These are phyloP conservation scores for Colletotrichum cuscutae DNA, from an alignment of 2,329 filamentous ascomycete species.

Conservation along the genomic window DNA sequence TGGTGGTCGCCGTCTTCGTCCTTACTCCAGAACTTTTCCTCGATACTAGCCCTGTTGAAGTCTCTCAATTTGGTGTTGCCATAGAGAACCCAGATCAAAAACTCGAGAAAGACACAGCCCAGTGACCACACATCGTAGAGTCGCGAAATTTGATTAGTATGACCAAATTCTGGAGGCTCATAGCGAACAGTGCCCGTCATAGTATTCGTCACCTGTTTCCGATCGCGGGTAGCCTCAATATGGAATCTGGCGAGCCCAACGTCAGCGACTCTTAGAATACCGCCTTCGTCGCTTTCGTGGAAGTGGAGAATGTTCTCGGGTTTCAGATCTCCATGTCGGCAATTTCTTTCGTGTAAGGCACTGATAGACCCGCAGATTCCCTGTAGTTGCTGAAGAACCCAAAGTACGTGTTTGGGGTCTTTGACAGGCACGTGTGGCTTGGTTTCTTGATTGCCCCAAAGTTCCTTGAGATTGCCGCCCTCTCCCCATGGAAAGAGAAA, in stretches of 20 bases:
- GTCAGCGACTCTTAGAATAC: not conserved
- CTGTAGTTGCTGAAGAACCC: not conserved
- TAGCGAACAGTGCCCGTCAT: slow-evolving; percentile 9
- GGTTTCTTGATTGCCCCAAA: no score
- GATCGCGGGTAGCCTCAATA: not conserved
- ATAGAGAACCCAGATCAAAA: slow-evolving; percentile 41
- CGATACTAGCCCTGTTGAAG: not conserved
- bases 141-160: slow-evolving; percentile 4
- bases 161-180: slow-evolving; percentile 26
- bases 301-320: slow-evolving; percentile 2
- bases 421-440: no score
- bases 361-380: not conserved
- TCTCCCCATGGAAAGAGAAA: no score
- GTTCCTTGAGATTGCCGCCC: no score
- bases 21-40: not conserved
- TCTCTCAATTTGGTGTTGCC: not conserved
- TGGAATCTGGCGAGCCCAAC: not conserved
- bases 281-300: no score
- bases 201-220: not conserved
- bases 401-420: not conserved
- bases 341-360: not conserved
- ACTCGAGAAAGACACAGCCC: slow-evolving; percentile 43
- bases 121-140: slow-evolving; percentile 43
- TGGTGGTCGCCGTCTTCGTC: not conserved
- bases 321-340: slow-evolving; percentile 1